Base-by-base conservation (phyloP, 2,329 filamentous ascomycete species). In the Pseudogymnoascus verrucosus region DNA sequence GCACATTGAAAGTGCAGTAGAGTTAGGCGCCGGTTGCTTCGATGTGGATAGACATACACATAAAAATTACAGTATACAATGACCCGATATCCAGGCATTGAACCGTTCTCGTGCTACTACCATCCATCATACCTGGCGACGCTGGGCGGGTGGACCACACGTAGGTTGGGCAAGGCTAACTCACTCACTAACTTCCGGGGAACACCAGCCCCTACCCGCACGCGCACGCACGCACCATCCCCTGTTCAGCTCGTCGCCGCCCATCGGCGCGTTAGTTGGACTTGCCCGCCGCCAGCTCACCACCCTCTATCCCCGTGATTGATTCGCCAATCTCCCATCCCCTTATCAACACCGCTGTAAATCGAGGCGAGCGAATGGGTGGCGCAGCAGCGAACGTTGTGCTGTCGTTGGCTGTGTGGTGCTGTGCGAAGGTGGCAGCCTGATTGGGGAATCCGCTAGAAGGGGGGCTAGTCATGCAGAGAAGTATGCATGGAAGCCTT, bases 381-480 rank as follows among this genome's bases (percentile, higher is more conserved):
- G 47, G 47, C 47, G 47, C 47, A 54, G 47, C 47, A 28, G 31
- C 10, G 26, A 31, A 8, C 26, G n/a, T 19, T 16, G 19, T 7
- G 10, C 26, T 16, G 26, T 23, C 7, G 47, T 54, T 54, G 47
- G 47, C 26, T 31, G 14, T 19, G 12, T 10, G 6, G 4, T 26
- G 5, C 3, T 5, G 3, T 10, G 5, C 2, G 26, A 31, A 7
- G 23, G 16, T 31, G 23, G 47, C 7, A 54, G 47, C 26, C 47
- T 54, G 47, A 54, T 54, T 54, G 47, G 47, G 47, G 47, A 54
- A 54, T 54, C 14, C 47, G 47, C 47, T 54, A 54, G 47, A 54
- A 54, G n/a, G 7, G 5, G n/a, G 1, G 5, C 2, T 4, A 54
- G 16, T n/a, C 47, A n/a, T 54, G 26, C 26, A 54, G 14, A 19